A percentile compares a stretch with the other conserved stretches of the same genome.
These are phyloP conservation scores for Suhomyces xylopsoci DNA, from an alignment of 805 yeast species.

Conservation along the genomic window DNA sequence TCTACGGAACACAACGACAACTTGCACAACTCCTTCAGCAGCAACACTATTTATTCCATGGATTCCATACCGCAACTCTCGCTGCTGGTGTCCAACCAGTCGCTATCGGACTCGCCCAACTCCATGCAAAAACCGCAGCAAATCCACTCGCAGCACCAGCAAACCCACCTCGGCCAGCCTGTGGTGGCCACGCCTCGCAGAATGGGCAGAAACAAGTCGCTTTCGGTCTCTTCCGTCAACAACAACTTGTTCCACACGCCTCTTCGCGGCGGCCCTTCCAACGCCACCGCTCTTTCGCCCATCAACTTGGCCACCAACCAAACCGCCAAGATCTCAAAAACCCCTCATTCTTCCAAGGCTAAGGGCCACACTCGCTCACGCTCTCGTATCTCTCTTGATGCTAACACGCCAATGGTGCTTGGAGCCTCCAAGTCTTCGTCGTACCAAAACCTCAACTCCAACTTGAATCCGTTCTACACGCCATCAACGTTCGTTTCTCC, in stretches of 20 bases:
- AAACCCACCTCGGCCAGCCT: constrained; percentile 8
- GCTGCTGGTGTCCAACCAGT: constrained; percentile 34
- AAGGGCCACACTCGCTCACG: constrained; percentile 40
- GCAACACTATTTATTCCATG: constrained; percentile 22
- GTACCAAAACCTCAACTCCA: constrained; percentile 2
- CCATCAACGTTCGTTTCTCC: constrained; percentile 46
- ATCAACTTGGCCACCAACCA: constrained; percentile 15
- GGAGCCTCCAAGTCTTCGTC: constrained; percentile 6
- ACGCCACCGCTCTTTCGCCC: constrained; percentile 18
- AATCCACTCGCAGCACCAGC: not conserved
- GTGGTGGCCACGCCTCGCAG: constrained; percentile 33
- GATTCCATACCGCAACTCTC: constrained; percentile 38
- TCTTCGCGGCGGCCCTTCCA: constrained; percentile 17
- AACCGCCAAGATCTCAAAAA: constrained; percentile 30
- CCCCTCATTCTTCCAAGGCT: constrained; percentile 28
- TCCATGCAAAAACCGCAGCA: constrained; percentile 13
- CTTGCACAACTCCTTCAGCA: constrained; percentile 16
- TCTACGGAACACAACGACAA: not conserved
- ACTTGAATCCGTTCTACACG: constrained; percentile 46
- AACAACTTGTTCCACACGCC: constrained; percentile 32
- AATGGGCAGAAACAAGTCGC: constrained; percentile 30
- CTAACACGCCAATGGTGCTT: constrained; percentile 13
- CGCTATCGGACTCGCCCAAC: constrained; percentile 31
- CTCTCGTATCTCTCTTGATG: constrained; percentile 38
- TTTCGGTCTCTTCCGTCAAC: constrained; percentile 28